phyloP scores from a whole-genome alignment of 1,139 yeast species.

The Taphrina flavorubra region DNA sequence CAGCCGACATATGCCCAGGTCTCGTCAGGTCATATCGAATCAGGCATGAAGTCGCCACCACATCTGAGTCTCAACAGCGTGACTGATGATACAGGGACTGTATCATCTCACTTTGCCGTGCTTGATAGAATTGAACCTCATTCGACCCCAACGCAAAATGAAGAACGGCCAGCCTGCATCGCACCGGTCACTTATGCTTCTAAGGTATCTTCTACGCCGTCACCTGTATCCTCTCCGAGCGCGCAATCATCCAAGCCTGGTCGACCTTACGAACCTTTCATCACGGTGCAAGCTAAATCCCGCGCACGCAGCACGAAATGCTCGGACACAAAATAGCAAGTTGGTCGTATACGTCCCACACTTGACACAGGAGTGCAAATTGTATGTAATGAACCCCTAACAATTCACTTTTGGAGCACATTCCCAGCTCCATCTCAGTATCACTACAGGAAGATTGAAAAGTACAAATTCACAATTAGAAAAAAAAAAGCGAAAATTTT shows the following conservation, averaged over 20 bases:
- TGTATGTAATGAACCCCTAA: background rate
- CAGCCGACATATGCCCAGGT: conserved; percentile 7
- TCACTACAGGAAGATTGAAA: conserved; percentile 7
- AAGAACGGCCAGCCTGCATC: background rate
- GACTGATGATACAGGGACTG: conserved; percentile 4
- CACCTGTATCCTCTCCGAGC: background rate
- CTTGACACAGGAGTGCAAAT: background rate
- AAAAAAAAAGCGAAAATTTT: conserved; percentile 14
- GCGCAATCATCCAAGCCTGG: background rate
- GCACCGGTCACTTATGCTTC: conserved; percentile 18
- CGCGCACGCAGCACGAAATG: background rate
- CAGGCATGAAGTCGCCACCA: conserved; percentile 7
- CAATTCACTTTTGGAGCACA: conserved; percentile 1
- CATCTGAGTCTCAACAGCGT: background rate
- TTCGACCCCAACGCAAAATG: background rate
- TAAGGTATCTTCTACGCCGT: background rate
- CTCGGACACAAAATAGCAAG: background rate
- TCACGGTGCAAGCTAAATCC: background rate
- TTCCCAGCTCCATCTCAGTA: background rate
- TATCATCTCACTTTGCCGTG: conserved; percentile 18
- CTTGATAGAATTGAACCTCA: background rate
- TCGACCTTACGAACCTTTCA: conserved; percentile 15
- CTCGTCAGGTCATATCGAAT: background rate
- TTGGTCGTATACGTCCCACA: too few relatives aligned
- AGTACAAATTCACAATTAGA: background rate